Evolutionary conservation across 495 filamentous ascomycete species (phyloP), one percentile per base, ranked within the genome.

Genomic region (Penicillium turbatum): DNA sequence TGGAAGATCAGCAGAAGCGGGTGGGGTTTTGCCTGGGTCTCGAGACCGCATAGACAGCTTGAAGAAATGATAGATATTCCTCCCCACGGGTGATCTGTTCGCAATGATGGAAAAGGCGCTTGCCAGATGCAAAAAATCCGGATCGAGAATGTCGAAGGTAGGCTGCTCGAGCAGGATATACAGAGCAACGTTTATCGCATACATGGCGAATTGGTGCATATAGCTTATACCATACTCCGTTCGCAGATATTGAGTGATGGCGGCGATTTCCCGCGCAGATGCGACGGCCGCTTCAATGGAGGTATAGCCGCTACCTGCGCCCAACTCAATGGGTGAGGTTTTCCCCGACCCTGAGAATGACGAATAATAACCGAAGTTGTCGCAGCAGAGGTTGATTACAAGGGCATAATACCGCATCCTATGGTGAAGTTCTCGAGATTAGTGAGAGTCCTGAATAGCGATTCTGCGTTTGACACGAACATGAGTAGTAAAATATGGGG

Each of bases 381-480:
- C 55, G 48, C 49, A 62, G 26, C 56, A 65, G 27, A 71, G 44
- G 38, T 61, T 65, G 27, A 71, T 71, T 2, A 65, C 27, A 0
- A 65, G 56, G 2, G 68, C 60, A 31, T 71, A 56, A 26, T 67
- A 71, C 11, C 68, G 65, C 62, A 71, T 71, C 12, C 67, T 70
- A 15, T 31, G 3, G 41, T 15, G 29, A 37, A 13, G 4, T 27
- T 36, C 0, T 24, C 37, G 24, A 1, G 19, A 34, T 31, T 12
- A 32, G 21, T 16, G 3, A 16, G n/a, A 24, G 35, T 16, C 27
- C 21, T 24, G 21, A 41, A 26, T 26, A 13, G 30, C 10, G 7
- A 19, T 8, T 8, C 8, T 32, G n/a, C 8, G n/a, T 5, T n/a
- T 8, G 15, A 8, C 2, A 51, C 65, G 15, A 26, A 70, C 68